Evolutionary conservation across 2,329 filamentous ascomycete genomes (phyloP), one percentile per base, ranked within the genome.

Genomic region (Fusarium sp.): DNA sequence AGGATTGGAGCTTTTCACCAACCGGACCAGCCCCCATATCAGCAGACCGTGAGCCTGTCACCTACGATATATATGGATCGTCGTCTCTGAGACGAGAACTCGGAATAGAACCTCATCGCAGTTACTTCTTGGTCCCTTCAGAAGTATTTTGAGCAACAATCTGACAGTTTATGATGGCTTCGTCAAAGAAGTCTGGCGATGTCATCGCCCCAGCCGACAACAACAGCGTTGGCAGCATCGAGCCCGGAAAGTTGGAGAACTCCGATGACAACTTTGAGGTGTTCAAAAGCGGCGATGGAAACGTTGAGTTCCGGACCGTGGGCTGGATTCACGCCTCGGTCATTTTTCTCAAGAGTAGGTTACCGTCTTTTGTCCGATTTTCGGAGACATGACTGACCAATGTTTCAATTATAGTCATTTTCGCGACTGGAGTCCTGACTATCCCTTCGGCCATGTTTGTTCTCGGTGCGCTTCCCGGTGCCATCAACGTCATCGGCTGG

Each of bases 251-350:
- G 45, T 48, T 76, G 3, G 75, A 77, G 11, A 52, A 66, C 16
- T 59, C 61, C 7, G 75, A 82, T 23, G 77, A 84, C 64, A 66
- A 69, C 14, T 80, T 82, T 61, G 85, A 87, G 64, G 83, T 88
- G 2, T 88, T 88, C 77, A 85, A 86, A 75, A 82, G 82, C 30
- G 80, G 80, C 3, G 79, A 83, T 8, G 84, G 84, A 8, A 80
- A 81, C 14, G 85, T 87, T 18, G 82, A 87, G 65, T 88, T 87
- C 66, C 82, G 86, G 30, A 87, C 84, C 9, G 86, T 88, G 23
- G 81, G 83, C 41, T 87, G 87, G 86, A 78, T 85, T 30, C 84
- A 85, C 39, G 85, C 86, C 2, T 84, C 84, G 0, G 83, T 87
- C 50, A 86, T 88, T 60, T 87, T 88, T 68, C 77, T 86, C 25